phyloP scores from a whole-genome alignment of 1,284 basidiomycete genomes.

The Fomes fomentarius region DNA sequence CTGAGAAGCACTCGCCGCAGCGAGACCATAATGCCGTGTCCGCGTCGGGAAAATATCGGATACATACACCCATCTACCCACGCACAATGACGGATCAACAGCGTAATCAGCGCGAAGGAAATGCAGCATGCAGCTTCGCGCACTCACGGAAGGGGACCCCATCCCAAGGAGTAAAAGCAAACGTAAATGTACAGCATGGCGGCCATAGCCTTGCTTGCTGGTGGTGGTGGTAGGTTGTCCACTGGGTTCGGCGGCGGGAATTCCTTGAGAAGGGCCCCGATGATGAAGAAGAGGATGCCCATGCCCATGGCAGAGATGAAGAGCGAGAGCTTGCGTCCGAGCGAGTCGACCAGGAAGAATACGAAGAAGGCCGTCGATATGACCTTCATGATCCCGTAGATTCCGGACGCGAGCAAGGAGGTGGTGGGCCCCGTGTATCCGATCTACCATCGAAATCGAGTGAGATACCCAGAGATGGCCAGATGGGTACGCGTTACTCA shows the following conservation, averaged over 20 bases:
- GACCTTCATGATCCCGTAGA: constrained; percentile 82
- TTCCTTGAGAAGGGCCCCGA: constrained; percentile 78
- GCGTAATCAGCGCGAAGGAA: background rate
- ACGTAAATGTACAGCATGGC: constrained; percentile 79
- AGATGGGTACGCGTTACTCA: constrained; percentile 31
- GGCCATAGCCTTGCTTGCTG: constrained; percentile 70
- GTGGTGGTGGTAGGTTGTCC: constrained; percentile 37
- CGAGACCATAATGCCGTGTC: constrained; percentile 78
- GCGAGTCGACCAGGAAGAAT: constrained; percentile 55
- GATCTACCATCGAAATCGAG: constrained; percentile 43
- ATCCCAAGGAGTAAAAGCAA: constrained; percentile 73
- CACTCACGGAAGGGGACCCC: constrained; percentile 33
- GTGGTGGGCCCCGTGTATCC: constrained; percentile 63
- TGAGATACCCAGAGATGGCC: background rate
- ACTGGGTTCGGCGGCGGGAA: constrained; percentile 53
- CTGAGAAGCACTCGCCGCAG: constrained; percentile 70
- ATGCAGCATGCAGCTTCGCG: background rate
- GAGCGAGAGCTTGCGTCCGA: constrained; percentile 59
- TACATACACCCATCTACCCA: constrained; percentile 64
- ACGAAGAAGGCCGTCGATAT: constrained; percentile 71
- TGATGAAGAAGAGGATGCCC: constrained; percentile 63
- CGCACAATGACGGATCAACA: background rate
- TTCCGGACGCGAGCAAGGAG: constrained; percentile 77
- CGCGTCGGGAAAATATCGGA: constrained; percentile 85
- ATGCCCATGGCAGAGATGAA: constrained; percentile 68